Evolutionary conservation across 2,329 filamentous ascomycete species (phyloP).

Genomic region (Cercospora sesami): DNA sequence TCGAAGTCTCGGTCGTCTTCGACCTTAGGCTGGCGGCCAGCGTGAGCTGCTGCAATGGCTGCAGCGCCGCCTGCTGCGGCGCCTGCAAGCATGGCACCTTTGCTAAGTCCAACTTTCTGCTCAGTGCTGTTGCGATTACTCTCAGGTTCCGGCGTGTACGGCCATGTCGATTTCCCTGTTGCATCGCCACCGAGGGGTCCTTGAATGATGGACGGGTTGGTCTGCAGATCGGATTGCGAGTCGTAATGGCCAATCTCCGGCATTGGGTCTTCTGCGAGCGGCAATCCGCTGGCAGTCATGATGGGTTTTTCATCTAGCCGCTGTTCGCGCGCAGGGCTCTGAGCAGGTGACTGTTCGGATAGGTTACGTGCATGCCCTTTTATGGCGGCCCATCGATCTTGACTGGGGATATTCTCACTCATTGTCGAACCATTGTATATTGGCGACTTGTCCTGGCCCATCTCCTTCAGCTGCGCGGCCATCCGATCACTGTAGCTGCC

Average conservation of each 20-base stretch:
- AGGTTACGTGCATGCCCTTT: constrained; percentile 46
- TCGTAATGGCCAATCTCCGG: constrained; percentile 71
- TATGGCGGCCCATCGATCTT: constrained; percentile 42
- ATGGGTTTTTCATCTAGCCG: constrained; percentile 45
- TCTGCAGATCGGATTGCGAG: constrained; percentile 66
- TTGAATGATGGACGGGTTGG: constrained; percentile 81
- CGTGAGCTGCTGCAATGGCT: constrained; percentile 27
- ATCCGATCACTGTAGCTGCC: constrained; percentile 35
- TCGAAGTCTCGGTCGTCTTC: constrained; percentile 32
- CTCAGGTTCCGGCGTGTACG: constrained; percentile 37
- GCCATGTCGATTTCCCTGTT: constrained; percentile 50
- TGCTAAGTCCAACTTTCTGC: constrained; percentile 21
- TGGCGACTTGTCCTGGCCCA: constrained; percentile 28
- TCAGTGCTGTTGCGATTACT: constrained; percentile 25
- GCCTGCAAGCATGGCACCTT: constrained; percentile 24
- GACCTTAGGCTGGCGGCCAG: constrained; percentile 42
- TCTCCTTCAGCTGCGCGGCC: constrained; percentile 30
- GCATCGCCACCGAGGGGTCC: constrained; percentile 66
- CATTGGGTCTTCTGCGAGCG: constrained; percentile 68
- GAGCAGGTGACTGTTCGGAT: constrained; percentile 50
- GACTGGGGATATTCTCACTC: constrained; percentile 35
- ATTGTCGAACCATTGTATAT: constrained; percentile 38
- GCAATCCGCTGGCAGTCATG: constrained; percentile 69
- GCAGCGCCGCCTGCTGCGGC: constrained; percentile 34
- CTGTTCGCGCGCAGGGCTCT: constrained; percentile 44